Conservation (phyloP, 2,329 filamentous ascomycete genomes). For the Laburnicola sp. region DNA sequence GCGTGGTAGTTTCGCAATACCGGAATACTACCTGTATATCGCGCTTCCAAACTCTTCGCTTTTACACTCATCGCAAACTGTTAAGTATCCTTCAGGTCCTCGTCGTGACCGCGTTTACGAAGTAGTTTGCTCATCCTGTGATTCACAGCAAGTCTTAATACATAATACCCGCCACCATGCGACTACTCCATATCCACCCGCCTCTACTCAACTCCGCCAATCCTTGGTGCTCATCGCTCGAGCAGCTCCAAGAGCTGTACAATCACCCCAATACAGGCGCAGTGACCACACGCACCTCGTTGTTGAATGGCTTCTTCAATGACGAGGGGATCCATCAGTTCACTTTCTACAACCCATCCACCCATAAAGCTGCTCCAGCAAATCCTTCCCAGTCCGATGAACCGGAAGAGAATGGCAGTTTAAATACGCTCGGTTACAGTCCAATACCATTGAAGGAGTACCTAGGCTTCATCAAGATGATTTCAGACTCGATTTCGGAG, state of each 20-base stretch:
- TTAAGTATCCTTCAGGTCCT: too few species aligned
- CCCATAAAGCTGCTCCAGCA: constrained; percentile 30
- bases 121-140: too few species aligned
- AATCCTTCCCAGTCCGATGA: constrained; percentile 24
- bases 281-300: constrained; percentile 72
- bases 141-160: too few species aligned
- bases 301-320: constrained; percentile 67
- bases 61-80: too few species aligned
- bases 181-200: constrained; percentile 58
- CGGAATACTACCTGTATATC: too few species aligned
- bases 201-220: constrained; percentile 75
- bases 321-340: constrained; percentile 64
- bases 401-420: constrained; percentile 34
- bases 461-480: constrained; percentile 56
- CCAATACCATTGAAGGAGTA: constrained; percentile 64
- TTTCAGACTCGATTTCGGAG: constrained; percentile 44
- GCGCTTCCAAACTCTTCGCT: too few species aligned
- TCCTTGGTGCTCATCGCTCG: constrained; percentile 71
- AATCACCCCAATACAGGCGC: constrained; percentile 66
- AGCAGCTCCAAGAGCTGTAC: constrained; percentile 66
- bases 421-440: constrained; percentile 77
- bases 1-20: too few species aligned
- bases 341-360: constrained; percentile 62
- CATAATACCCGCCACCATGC: too few species aligned
- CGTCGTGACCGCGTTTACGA: too few species aligned